Evolutionary conservation across 2,329 filamentous ascomycete genomes (phyloP).

Genomic region (Periconia macrospinosa): DNA sequence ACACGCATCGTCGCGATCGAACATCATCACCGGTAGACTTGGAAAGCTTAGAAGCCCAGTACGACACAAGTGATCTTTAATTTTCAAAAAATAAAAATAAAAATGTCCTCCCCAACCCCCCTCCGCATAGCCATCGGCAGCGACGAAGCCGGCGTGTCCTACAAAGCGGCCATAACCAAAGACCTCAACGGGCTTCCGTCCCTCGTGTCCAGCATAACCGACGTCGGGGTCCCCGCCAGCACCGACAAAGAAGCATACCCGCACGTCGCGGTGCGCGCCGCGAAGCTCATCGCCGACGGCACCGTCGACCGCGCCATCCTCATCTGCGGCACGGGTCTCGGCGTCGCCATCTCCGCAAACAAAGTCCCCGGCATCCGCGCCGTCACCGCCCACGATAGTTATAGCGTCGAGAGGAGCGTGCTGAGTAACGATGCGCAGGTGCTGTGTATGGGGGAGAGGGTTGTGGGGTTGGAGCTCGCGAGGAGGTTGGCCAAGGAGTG

Average conservation of each 20-base stretch:
- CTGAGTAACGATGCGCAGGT: slow-evolving; percentile 87
- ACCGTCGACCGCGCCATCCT: slow-evolving; percentile 76
- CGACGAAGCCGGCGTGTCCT: slow-evolving; percentile 73
- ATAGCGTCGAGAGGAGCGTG: slow-evolving; percentile 78
- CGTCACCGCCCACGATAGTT: slow-evolving; percentile 88
- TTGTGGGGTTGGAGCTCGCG: slow-evolving; percentile 79
- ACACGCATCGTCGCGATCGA: slow-evolving; percentile 2
- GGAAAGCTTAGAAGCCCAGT: slow-evolving; percentile 23
- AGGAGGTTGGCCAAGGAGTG: slow-evolving; percentile 78
- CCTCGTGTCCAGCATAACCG: slow-evolving; percentile 65
- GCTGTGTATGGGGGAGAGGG: slow-evolving; percentile 81
- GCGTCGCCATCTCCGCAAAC: slow-evolving; percentile 87
- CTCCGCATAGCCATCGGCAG: slow-evolving; percentile 65
- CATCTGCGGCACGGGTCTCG: slow-evolving; percentile 84
- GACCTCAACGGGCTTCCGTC: slow-evolving; percentile 69
- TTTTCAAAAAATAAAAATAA: slow-evolving; percentile 2
- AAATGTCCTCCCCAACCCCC: slow-evolving; percentile 12
- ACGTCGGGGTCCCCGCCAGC: slow-evolving; percentile 70
- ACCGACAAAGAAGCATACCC: slow-evolving; percentile 82
- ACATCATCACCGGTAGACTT: slow-evolving; percentile 5
- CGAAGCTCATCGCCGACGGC: slow-evolving; percentile 63
- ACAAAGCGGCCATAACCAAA: slow-evolving; percentile 77
- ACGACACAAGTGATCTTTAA: slow-evolving; percentile 39
- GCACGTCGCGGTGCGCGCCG: slow-evolving; percentile 74
- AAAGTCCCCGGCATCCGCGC: slow-evolving; percentile 82